Percentiles rank a stretch among this genome's conserved stretches.
Evolutionary conservation across 768 basidiomycete species (phyloP).

Genomic region (Pleurotus eryngii): DNA sequence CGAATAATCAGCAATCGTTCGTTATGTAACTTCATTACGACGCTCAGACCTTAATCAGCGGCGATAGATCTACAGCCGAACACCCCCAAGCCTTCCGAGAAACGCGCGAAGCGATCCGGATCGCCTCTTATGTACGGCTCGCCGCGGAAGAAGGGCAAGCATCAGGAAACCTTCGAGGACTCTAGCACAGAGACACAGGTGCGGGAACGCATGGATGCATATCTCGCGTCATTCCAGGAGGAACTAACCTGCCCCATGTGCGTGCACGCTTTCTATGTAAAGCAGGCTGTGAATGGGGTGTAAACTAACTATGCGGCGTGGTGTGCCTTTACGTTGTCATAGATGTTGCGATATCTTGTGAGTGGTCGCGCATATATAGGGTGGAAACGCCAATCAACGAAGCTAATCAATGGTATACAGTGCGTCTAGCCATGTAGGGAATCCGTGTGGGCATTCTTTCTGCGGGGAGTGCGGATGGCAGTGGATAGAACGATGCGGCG

Average conservation of each 20-base stretch:
- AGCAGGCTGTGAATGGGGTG: no score
- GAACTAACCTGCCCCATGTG: constrained; percentile 75
- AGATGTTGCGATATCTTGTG: constrained; percentile 76
- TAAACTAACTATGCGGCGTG: background rate
- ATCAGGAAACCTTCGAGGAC: constrained; percentile 20
- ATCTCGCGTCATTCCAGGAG: constrained; percentile 51
- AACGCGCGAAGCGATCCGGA: background rate
- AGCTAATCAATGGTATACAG: constrained; percentile 28
- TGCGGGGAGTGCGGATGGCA: constrained; percentile 65
- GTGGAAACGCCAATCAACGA: background rate
- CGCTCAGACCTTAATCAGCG: background rate
- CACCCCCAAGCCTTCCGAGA: background rate
- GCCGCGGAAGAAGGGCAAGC: constrained; percentile 43
- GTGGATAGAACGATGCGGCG: constrained; percentile 38
- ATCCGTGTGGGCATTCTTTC: constrained; percentile 72
- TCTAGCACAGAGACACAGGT: background rate
- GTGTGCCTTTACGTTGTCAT: constrained; percentile 5
- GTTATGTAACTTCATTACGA: background rate
- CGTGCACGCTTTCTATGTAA: constrained; percentile 20
- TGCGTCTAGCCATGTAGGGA: constrained; percentile 57
- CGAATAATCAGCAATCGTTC: background rate
- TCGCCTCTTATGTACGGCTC: constrained; percentile 10
- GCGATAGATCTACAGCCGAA: background rate
- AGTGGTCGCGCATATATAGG: constrained; percentile 19
- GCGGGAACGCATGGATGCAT: constrained; percentile 19